Evolutionary conservation across 1,284 basidiomycete species (phyloP), one percentile per base, ranked within the genome.

Genomic region (Thecaphora thlaspeos): DNA sequence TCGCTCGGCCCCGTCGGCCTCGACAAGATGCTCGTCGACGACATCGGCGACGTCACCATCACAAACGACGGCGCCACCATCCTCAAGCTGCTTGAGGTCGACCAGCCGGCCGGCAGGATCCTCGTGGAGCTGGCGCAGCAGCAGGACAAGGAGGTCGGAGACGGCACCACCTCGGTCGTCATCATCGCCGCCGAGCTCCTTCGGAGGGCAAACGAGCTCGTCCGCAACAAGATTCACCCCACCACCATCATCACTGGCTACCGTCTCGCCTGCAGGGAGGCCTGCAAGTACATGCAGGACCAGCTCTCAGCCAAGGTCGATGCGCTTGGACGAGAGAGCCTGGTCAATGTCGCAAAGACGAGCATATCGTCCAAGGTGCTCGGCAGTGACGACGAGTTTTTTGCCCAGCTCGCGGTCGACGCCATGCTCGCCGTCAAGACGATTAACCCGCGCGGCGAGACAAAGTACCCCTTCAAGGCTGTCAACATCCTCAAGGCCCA

Each of bases 401-500:
- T 98, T 79, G 92, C 94, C 14, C 91, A 94, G 44, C 89, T 99
- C 85, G 93, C 94, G 46, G 95, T 99, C 17, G 93, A 98, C 72
- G 95, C 95, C 30, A 98, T 99, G 92, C 84, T 94, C 38, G 89
- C 95, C 2, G 95, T 99, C 61, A 93, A 89, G 82, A 94, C 92
- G 5, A 86, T 91, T 67, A 98, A 98, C 80, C 82, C 87, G 60
- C 87, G 92, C 54, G 95, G 95, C 34, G 95, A 99, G 80, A 88
- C 89, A 77, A 98, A 96, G 81, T 99, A 98, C 81, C 95, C 95
- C 9, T 95, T 98, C 71, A 98, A 99, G 82, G 95, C 95, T 1
- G 95, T 99, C 65, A 99, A 99, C 77, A 86, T 98, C n/a, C 84
- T 99, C 72, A 99, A 99, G 81, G 95, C 95, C 10, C 95, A 99